Conservation (phyloP, 2,329 filamentous ascomycete species). For the Stagonosporopsis vannaccii region DNA sequence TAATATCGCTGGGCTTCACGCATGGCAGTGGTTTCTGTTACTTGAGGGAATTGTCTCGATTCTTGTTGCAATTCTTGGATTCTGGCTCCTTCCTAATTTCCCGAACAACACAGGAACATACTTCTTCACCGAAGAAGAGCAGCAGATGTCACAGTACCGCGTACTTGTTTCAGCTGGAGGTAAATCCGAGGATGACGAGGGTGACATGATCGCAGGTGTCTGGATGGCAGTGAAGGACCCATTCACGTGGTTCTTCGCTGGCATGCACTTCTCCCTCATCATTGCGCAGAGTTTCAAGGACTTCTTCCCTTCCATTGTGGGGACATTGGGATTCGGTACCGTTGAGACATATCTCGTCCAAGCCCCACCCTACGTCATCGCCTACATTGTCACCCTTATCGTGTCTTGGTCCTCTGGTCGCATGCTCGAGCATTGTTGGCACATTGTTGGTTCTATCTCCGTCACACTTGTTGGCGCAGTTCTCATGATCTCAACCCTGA, state of each 20-base stretch:
- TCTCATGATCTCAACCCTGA: constrained; percentile 39
- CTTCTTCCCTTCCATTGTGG: constrained; percentile 39
- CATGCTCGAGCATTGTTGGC: constrained; percentile 39
- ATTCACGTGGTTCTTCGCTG: constrained; percentile 49
- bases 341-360: constrained; percentile 51
- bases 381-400: constrained; percentile 33
- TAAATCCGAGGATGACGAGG: constrained; percentile 48
- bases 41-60: constrained; percentile 64
- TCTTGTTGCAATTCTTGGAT: constrained; percentile 39
- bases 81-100: constrained; percentile 35
- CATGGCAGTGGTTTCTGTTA: constrained; percentile 58
- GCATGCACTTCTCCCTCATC: constrained; percentile 47
- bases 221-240: constrained; percentile 47
- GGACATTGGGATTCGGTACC: constrained; percentile 22
- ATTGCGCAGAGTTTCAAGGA: constrained; percentile 53
- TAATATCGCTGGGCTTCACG: constrained; percentile 44
- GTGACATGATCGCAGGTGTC: constrained; percentile 47
- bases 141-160: constrained; percentile 37
- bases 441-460: constrained; percentile 33
- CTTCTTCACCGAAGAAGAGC: constrained; percentile 12
- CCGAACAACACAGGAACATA: constrained; percentile 16
- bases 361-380: constrained; percentile 50
- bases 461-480: constrained; percentile 27
- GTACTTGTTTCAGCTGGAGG: constrained; percentile 44
- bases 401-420: constrained; percentile 38